Evolutionary conservation across 371 early-diverging fungal species (phyloP), one percentile per base, ranked within the genome.

Genomic region (Apophysomyces sp.): DNA sequence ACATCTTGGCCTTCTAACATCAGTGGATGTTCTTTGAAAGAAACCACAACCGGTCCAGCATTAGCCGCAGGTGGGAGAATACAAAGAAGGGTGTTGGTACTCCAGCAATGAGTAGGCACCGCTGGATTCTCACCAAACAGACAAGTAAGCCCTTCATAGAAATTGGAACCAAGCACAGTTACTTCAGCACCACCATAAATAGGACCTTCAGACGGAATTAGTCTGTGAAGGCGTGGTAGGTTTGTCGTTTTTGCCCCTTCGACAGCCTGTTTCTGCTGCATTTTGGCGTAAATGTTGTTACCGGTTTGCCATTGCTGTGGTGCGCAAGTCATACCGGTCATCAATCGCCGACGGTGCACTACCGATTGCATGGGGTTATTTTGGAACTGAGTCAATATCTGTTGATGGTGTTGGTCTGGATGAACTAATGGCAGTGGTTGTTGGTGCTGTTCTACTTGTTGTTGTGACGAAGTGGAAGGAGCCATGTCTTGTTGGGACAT

Each of bases 131-230:
- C 85, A 26, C 91, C 91, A 77, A 92, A 90, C 41, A 85, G 60
- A 58, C 89, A 89, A 2, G 85, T 86, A 4, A 91, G 65, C 16
- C 86, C 87, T 36, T 78, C 76, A 52, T 85, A 82, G 70, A 90
- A 88, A 28, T 86, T 85, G 2, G 78, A 77, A 1, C 93, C 93
- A 1, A 87, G 65, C 12, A 92, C 78, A 15, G 90, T 89, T 5
- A 91, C 81, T 57, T 87, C 89, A 5, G 85, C 71, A 15, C 93
- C 92, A 36, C 93, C 92, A 57, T 82, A 85, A 37, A 89, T 70
- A 4, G 93, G 92, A 0, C 93, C 92, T 63, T 88, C 86, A 1
- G 81, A 73, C 2, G 91, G 91, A 40, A 82, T 78, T 39, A 89
- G 52, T 39, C 85, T 84, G 44, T 81, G 78, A 2, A 88, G 57